Evolutionary conservation across 257 asterid genomes (phyloP).

Genomic region (Lycium ferocissimum): DNA sequence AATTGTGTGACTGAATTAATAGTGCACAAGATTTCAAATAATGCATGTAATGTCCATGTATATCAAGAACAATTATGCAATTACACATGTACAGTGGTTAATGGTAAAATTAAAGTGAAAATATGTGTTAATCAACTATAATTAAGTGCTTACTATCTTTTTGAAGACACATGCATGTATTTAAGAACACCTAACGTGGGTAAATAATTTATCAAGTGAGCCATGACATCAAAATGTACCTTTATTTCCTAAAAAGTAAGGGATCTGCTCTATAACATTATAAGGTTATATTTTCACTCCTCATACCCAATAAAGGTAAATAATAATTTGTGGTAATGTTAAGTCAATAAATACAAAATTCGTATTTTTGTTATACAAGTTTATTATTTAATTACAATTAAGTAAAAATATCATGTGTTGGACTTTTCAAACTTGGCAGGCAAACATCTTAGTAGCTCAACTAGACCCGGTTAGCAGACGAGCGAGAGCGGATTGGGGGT

Average conservation of each 20-base stretch:
- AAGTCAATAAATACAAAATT: no score
- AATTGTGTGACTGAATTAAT: no score
- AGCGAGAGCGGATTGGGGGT: no score
- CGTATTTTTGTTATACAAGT: no score
- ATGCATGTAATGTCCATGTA: background rate
- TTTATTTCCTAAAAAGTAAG: no score
- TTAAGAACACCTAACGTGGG: background rate
- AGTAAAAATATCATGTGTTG: no score
- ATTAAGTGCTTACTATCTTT: background rate
- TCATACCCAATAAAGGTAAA: background rate
- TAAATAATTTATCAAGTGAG: background rate
- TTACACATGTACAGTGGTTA: background rate
- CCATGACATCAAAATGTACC: background rate
- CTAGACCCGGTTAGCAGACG: no score
- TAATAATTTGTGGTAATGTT: no score
- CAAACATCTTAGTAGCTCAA: no score
- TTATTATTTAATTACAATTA: no score
- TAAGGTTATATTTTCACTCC: background rate
- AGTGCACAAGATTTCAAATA: no score
- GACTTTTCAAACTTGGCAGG: no score
- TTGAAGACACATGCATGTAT: background rate
- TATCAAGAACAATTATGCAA: background rate
- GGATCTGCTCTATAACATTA: background rate
- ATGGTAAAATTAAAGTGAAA: background rate
- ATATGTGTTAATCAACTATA: background rate